Base-by-base conservation (phyloP, 2,329 filamentous ascomycete species). In the Tympanopsis confertula region DNA sequence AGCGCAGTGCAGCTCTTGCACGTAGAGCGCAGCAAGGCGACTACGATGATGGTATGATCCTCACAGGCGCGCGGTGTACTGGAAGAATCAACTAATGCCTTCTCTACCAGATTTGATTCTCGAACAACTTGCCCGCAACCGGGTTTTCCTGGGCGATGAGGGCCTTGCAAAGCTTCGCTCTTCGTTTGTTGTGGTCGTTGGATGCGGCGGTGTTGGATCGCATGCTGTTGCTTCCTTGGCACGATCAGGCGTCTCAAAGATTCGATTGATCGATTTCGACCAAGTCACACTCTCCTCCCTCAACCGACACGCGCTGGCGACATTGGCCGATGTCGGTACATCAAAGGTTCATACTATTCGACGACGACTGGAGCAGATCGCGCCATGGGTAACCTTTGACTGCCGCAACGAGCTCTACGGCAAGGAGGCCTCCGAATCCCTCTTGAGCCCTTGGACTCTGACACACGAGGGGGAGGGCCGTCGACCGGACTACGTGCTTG, bases 281-380 rank as follows among this genome's bases (percentile, higher is more conserved):
- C 91, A 98, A 68, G 89, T 98, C 22, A 94, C 88, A 0, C 68
- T 98, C 33, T 94, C 86, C 45, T 94, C 87, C 3, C 65, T 98
- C 39, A 98, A 98, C 58, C 71, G 91, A n/a, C 91, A 98, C 59
- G 87, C 91, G 5, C 82, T 98, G 1, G 91, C 91, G 4, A 96
- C 89, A 0, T 68, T 96, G 5, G 85, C 86, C 13, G 91, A 98
- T 51, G 91, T 98, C 2, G 91, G 91, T 18, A 86, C 82, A 12
- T 78, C 88, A 5, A 98, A 98, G 61, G 91, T 98, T 1, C 74
- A 83, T 39, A 91, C 86, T 49, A 74, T 98, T 37, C 72, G 80
- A 50, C 77, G 78, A 41, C 69, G 89, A 20, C 63, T 98, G 44
- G 76, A 91, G 48, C 86, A 91, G 48, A 81, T 98, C 44, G 75